These are phyloP conservation scores for Populus davidiana DNA, from an alignment of 345 rosid genomes.

Conservation along the genomic window DNA sequence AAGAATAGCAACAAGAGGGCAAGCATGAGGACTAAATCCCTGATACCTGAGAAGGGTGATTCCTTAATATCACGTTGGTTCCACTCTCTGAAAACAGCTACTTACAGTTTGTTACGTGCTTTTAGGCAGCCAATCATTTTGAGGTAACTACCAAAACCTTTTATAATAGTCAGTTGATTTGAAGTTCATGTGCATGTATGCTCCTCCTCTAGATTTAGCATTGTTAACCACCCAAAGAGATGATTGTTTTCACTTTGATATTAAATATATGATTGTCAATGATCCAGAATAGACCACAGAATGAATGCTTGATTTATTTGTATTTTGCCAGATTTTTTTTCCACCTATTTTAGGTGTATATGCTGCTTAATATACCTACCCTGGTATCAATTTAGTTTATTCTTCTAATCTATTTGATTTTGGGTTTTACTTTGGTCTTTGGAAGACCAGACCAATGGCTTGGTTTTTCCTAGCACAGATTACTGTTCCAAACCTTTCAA, in stretches of 20 bases:
- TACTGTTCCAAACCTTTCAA: conserved; percentile 88
- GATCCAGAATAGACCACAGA: neutral
- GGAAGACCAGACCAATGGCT: conserved; percentile 76
- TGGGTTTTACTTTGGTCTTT: conserved; percentile 17
- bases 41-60: conserved; percentile 29
- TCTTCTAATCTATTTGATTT: neutral
- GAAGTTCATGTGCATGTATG: neutral
- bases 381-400: neutral
- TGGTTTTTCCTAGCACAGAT: conserved; percentile 94
- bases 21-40: conserved; percentile 27
- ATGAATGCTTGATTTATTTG: neutral
- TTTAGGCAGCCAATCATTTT: conserved; percentile 75
- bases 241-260: neutral
- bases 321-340: neutral
- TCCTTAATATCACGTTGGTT: conserved; percentile 47
- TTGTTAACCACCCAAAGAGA: neutral
- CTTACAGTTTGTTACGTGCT: conserved; percentile 56
- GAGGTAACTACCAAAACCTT: conserved; percentile 44
- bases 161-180: neutral
- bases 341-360: neutral
- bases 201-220: neutral
- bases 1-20: conserved; percentile 44
- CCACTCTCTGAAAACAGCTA: conserved; percentile 64
- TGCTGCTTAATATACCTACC: neutral
- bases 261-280: neutral